Evolutionary conservation across 371 early-diverging fungal genomes (phyloP), one percentile per base, ranked within the genome.

Genomic region (Cokeromyces recurvatus): DNA sequence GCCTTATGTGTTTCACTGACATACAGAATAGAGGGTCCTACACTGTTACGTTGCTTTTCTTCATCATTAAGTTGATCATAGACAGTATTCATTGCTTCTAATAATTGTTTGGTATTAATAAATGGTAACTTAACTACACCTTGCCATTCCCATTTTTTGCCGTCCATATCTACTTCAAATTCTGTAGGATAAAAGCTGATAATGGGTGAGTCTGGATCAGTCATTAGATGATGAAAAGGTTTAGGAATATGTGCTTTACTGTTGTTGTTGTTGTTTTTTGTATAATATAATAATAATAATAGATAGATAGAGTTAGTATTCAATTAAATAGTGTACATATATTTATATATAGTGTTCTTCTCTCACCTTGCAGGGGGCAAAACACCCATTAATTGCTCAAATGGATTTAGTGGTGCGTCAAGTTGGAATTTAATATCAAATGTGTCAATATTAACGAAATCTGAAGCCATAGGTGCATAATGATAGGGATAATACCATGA

Each of bases 341-440:
- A 17, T 16, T n/a, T n/a, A n/a, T n/a, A n/a, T n/a, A n/a, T n/a
- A n/a, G n/a, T n/a, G n/a, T n/a, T n/a, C n/a, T n/a, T n/a, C 31
- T 16, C 19, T 35, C 63, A 72, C 77, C 78, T 83, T 42, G 76
- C 85, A 5, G 96, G 90, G 2, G 99, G 99, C 35, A 99, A 72
- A 7, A 99, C 99, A 43, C 92, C 92, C 96, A 99, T 92, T 22
- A 99, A 77, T 64, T 99, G 99, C 67, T 99, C 99, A 51, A 97
- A 87, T 5, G 99, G 99, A 29, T 69, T 81, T 62, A 97, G 86
- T 0, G 99, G 98, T 31, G 78, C 67, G 31, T 90, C 91, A n/a
- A 78, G 51, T 38, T 88, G 85, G 64, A 97, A 95, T 14, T 64
- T 59, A 51, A 91, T 78, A 36, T 84, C 74, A 39, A 91, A 64